Base-by-base conservation (phyloP, 139 green algal species). In the Micractinium conductrix region DNA sequence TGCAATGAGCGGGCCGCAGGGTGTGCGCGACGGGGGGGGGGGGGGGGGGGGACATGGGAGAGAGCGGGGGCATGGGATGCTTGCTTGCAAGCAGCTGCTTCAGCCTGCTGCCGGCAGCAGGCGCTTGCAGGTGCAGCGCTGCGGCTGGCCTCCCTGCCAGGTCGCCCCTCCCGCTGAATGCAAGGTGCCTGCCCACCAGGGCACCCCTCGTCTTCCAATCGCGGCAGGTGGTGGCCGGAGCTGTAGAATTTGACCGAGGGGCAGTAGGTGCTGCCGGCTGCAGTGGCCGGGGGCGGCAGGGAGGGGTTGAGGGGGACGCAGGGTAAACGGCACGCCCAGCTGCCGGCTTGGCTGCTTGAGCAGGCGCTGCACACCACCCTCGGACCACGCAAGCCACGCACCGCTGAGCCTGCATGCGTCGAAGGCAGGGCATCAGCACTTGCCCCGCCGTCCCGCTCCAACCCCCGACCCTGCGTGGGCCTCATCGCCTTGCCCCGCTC, bases 221-320 rank as follows among this genome's bases (percentile, higher is more conserved):
- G 53, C 5, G 75, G 75, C 26, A 81, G 53, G 53, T 81, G 75
- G 55, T 81, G 75, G 75, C 75, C 75, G 1, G 75, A 37, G 22
- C 37, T 58, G 75, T 81, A 81, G 8, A 71, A 40, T 55, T 81
- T 81, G 75, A 81, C 38, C 0, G 75, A 37, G 22, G 75, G 75
- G 75, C 75, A 81, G 55, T 70, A 71, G 22, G 30, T 30, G 53
- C 37, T n/a, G 75, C 75, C 75, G 71, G 74, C 33, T 6, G 37
- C 3, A 55, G 26, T 8, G 22, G 21, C 10, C 33, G 22, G 63
- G 30, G 10, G 63, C 1, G 74, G 55, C 55, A 37, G 24, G 22
- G 4, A 2, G 24, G 8, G 26, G 26, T 12, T 24, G 8, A 68
- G 60, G 14, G 35, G n/a, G 62, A 10, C 16, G 28, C 28, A 38